Conservation (phyloP, 805 yeast species). For the Teunomyces lycoperdinae region DNA sequence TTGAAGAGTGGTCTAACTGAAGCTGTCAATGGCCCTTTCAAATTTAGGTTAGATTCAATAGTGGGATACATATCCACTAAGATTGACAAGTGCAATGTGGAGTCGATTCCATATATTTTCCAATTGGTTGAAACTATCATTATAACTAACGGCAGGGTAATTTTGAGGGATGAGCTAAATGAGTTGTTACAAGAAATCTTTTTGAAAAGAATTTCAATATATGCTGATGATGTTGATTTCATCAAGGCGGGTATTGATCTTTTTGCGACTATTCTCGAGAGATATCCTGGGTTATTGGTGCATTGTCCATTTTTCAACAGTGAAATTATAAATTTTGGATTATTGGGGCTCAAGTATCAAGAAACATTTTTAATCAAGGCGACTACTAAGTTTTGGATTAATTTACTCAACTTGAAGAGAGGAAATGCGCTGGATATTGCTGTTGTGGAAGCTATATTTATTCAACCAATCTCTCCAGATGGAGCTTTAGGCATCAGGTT, state of each 20-base stretch:
- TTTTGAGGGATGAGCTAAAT: conserved; percentile 31
- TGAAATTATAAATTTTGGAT: conserved; percentile 24
- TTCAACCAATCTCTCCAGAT: conserved; percentile 22
- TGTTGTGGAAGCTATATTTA: conserved; percentile 19
- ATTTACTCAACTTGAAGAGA: conserved; percentile 43
- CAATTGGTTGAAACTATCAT: conserved; percentile 46
- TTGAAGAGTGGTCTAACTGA: conserved; percentile 67
- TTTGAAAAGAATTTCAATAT: conserved; percentile 26
- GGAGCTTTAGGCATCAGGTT: neutral
- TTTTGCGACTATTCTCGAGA: conserved; percentile 47
- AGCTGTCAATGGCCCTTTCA: conserved; percentile 63
- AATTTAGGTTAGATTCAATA: conserved; percentile 36
- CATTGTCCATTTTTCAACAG: conserved; percentile 22
- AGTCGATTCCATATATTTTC: conserved; percentile 44
- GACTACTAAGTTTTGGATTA: conserved; percentile 54
- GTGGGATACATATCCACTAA: conserved; percentile 33
- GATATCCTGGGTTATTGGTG: conserved; percentile 48
- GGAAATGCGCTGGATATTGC: conserved; percentile 45
- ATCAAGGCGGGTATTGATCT: conserved; percentile 51
- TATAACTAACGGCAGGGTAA: conserved; percentile 29
- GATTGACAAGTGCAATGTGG: conserved; percentile 22
- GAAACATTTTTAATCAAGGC: conserved; percentile 58
- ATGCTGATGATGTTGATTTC: conserved; percentile 58
- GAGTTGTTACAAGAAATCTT: conserved; percentile 39
- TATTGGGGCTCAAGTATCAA: conserved; percentile 40